Percentiles rank a stretch among this genome's conserved stretches.
Conservation (phyloP, 2,329 filamentous ascomycete genomes). For the Monilinia vaccinii-corymbosi region DNA sequence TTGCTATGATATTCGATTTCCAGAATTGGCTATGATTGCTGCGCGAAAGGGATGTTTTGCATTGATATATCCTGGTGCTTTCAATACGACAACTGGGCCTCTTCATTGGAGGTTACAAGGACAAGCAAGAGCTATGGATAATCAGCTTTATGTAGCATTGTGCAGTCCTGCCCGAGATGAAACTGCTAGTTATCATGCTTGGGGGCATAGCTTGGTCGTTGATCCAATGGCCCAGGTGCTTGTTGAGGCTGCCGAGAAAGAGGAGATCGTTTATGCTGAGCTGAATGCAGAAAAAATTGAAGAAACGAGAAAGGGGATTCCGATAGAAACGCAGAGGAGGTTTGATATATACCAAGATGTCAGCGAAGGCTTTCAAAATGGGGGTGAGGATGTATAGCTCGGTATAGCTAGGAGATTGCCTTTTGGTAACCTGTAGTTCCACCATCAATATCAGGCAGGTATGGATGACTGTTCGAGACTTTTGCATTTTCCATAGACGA, state of each 20-base stretch:
- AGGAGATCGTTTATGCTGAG: slow-evolving; percentile 67
- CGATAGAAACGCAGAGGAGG: slow-evolving; percentile 71
- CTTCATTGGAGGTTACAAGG: slow-evolving; percentile 85
- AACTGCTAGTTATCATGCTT: slow-evolving; percentile 73
- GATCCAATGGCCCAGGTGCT: slow-evolving; percentile 83
- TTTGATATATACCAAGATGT: slow-evolving; percentile 97
- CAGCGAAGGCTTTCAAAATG: slow-evolving; percentile 39
- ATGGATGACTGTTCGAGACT: neutral
- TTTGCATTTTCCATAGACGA: neutral
- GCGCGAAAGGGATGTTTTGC: slow-evolving; percentile 80
- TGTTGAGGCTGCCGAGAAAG: slow-evolving; percentile 66
- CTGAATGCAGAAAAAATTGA: slow-evolving; percentile 60
- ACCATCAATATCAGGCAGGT: neutral
- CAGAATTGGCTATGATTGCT: slow-evolving; percentile 83
- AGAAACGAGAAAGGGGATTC: slow-evolving; percentile 73
- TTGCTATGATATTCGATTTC: slow-evolving; percentile 97
- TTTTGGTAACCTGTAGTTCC: neutral
- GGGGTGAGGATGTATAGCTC: neutral
- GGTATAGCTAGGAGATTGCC: neutral
- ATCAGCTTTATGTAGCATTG: slow-evolving; percentile 86
- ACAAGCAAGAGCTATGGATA: slow-evolving; percentile 78
- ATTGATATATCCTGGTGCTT: slow-evolving; percentile 89
- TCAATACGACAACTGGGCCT: slow-evolving; percentile 87
- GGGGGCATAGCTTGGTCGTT: slow-evolving; percentile 81
- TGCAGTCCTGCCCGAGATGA: slow-evolving; percentile 84